Base-by-base conservation (phyloP, 176 grass and related monocot species). In the Hordeum marinum region DNA sequence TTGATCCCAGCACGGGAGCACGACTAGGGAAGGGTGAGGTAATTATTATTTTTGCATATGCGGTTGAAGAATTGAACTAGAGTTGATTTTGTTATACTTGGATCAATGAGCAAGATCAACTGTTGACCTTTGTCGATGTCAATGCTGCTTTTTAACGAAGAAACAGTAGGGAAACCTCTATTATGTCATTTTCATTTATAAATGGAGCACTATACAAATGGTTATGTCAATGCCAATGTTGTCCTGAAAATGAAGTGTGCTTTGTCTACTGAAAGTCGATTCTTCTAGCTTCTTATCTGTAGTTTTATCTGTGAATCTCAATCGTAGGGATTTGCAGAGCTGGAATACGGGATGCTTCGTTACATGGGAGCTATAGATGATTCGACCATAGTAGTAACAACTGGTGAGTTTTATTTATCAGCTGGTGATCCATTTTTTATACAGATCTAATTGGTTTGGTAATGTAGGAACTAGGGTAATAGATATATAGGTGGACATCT, bases 331-430 rank as follows among this genome's bases (percentile, higher is more conserved):
- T 98, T 98, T 84, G 91, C 96, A 9, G 96, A 98, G 84, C 96
- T 98, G 34, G 93, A 98, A 86, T 98, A 98, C 34, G 96, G 93
- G 72, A 98, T 98, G 90, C 83, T 98, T 83, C 96, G 88, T 18
- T 95, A 94, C 79, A 98, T 98, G 93, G 90, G 93, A 55, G 85
- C 93, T 92, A 94, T 95, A 24, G 88, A 93, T 94, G 93, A 98
- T 80, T 89, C 91, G 26, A 95, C 93, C 83, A 94, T 92, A 85
- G 87, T 98, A 81, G 75, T 95, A 82, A 98, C 96, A 46, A 90
- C 93, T 54, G 93, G 96, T 98, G 79, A 87, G 72, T 62, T 80
- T 26, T 82, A 48, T 86, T 66, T 79, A 26, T 76, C 59, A 77
- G 6, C 15, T 76, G 17, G 13, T 17, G 27, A 65, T 13, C 6